These are phyloP conservation scores for Neonectria neomacrospora DNA, from an alignment of 2,329 filamentous ascomycete species.

Conservation along the genomic window DNA sequence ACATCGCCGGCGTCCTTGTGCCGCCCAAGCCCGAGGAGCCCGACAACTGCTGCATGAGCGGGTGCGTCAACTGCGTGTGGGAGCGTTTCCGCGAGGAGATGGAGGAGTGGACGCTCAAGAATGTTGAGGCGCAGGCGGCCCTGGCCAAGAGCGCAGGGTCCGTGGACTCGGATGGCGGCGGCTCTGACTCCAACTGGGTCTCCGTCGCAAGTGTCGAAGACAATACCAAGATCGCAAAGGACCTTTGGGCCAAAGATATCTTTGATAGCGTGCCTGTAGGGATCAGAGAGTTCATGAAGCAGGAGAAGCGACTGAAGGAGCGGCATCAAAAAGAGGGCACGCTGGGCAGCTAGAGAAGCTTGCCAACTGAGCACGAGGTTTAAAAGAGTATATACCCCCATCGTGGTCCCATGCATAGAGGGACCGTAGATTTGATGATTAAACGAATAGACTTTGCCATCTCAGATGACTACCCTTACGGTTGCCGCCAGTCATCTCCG, in stretches of 20 bases:
- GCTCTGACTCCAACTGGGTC: conserved; percentile 75
- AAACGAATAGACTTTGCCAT: conserved; percentile 33
- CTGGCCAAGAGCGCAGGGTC: conserved; percentile 58
- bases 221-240: conserved; percentile 57
- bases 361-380: not conserved
- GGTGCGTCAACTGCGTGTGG: conserved; percentile 98
- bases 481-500: not conserved
- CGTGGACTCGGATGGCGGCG: conserved; percentile 85
- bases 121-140: conserved; percentile 69
- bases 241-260: conserved; percentile 72
- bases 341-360: conserved; percentile 49
- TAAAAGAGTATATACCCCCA: conserved; percentile 37
- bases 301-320: conserved; percentile 88
- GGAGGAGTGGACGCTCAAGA: conserved; percentile 83
- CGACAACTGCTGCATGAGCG: conserved; percentile 99
- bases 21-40: conserved; percentile 89
- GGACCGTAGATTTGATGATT: conserved; percentile 27
- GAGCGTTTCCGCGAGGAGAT: conserved; percentile 90
- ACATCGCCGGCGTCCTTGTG: conserved; percentile 82
- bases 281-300: conserved; percentile 97
- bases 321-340: conserved; percentile 72
- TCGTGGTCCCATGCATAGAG: conserved; percentile 23
- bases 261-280: conserved; percentile 88
- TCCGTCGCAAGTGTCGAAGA: conserved; percentile 46
- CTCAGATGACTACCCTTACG: not conserved